phyloP scores from a whole-genome alignment of 768 basidiomycete species.

The Amanita polypyramis region DNA sequence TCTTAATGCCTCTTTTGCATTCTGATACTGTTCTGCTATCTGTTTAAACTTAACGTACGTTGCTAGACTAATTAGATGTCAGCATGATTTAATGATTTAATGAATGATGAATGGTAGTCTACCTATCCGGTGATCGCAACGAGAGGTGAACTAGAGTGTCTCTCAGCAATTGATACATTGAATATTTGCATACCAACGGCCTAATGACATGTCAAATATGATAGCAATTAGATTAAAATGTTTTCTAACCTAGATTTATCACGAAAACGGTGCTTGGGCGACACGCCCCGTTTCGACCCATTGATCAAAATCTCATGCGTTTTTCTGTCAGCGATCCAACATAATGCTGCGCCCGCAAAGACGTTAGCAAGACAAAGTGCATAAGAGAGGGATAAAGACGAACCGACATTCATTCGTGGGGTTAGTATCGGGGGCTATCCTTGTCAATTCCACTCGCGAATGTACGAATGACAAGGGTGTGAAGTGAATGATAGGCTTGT shows the following conservation, averaged over 20 bases:
- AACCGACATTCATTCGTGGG: slow-evolving; percentile 65
- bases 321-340: slow-evolving; percentile 51
- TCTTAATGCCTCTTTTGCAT: slow-evolving; percentile 37
- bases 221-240: background rate
- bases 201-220: background rate
- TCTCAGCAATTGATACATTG: background rate
- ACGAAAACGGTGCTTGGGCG: slow-evolving; percentile 57
- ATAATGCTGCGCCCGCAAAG: slow-evolving; percentile 42
- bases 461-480: slow-evolving; percentile 51
- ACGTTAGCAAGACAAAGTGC: background rate
- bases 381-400: background rate
- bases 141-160: background rate
- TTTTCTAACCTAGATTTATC: slow-evolving; percentile 45
- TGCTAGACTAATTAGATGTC: slow-evolving; percentile 6
- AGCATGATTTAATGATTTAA: background rate
- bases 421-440: slow-evolving; percentile 17
- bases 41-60: slow-evolving; percentile 41
- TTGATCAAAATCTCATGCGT: slow-evolving; percentile 62
- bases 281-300: slow-evolving; percentile 68
- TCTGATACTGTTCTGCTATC: slow-evolving; percentile 32
- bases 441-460: slow-evolving; percentile 30
- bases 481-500: slow-evolving; percentile 44
- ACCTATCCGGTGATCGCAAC: background rate
- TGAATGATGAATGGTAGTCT: background rate
- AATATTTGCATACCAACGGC: slow-evolving; percentile 5